Conservation (phyloP, 257 asterid species). For the Solanum sejunctum region DNA sequence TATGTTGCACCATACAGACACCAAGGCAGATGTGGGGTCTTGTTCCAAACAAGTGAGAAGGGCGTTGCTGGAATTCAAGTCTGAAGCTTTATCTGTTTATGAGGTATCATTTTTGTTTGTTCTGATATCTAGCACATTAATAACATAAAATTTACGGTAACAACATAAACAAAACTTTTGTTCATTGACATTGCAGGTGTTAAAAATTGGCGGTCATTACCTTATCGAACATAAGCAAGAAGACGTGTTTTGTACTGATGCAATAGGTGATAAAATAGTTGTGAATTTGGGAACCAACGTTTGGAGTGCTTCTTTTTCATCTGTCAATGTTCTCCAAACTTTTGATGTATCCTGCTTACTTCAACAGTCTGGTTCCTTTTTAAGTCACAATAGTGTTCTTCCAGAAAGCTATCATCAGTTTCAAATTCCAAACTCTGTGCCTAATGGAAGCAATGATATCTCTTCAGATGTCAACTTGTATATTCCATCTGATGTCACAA, state of each 20-base stretch:
- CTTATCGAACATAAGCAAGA: conserved; percentile 37
- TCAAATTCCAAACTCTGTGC: conserved; percentile 15
- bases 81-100: conserved; percentile 35
- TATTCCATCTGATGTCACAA: conserved; percentile 31
- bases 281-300: conserved; percentile 32
- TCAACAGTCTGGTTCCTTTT: conserved; percentile 1
- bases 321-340: conserved; percentile 24
- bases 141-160: not conserved
- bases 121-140: not conserved
- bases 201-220: conserved; percentile 58
- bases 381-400: conserved; percentile 14
- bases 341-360: conserved; percentile 17
- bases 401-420: conserved; percentile 9
- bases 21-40: conserved; percentile 17
- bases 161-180: not conserved
- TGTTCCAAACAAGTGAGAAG: conserved; percentile 27
- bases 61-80: conserved; percentile 53
- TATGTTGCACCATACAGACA: conserved; percentile 27
- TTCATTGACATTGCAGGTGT: conserved; percentile 35
- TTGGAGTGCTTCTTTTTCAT: conserved; percentile 42
- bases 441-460: conserved; percentile 7
- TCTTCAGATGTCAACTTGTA: conserved; percentile 35
- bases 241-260: conserved; percentile 24
- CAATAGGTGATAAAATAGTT: conserved; percentile 22
- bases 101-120: conserved; percentile 30